phyloP scores from a whole-genome alignment of 495 filamentous ascomycete genomes.

The Parathielavia hyrcaniae region DNA sequence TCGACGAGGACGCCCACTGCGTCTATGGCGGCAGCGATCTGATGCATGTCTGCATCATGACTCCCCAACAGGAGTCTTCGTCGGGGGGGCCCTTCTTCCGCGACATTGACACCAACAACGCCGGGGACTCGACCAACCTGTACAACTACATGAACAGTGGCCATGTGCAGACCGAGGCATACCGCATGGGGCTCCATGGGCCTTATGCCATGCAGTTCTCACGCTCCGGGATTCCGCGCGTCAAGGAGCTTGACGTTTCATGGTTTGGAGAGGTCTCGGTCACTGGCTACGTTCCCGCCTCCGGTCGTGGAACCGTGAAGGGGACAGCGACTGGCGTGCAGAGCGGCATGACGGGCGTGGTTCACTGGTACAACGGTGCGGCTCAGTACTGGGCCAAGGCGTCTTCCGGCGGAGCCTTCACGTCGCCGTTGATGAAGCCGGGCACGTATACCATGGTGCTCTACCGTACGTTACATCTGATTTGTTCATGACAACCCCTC shows the following conservation, averaged over 20 bases:
- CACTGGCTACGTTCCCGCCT: slow-evolving; percentile 51
- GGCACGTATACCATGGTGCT: slow-evolving; percentile 62
- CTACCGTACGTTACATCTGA: slow-evolving; percentile 35
- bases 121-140: slow-evolving; percentile 49
- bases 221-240: slow-evolving; percentile 49
- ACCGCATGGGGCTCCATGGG: slow-evolving; percentile 59
- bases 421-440: slow-evolving; percentile 60
- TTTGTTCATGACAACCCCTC: no score
- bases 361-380: slow-evolving; percentile 58
- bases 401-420: slow-evolving; percentile 48
- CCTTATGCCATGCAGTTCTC: slow-evolving; percentile 59
- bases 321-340: slow-evolving; percentile 50
- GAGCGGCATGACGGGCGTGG: slow-evolving; percentile 48
- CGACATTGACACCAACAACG: slow-evolving; percentile 62
- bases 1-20: slow-evolving; percentile 61
- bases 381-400: slow-evolving; percentile 62
- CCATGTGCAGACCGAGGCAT: slow-evolving; percentile 57
- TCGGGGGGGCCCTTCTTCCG: slow-evolving; percentile 57
- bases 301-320: slow-evolving; percentile 51
- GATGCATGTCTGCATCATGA: slow-evolving; percentile 48
- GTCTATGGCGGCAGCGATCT: slow-evolving; percentile 43
- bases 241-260: slow-evolving; percentile 46
- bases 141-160: slow-evolving; percentile 67
- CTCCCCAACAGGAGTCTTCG: slow-evolving; percentile 46
- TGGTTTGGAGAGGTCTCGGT: slow-evolving; percentile 55